phyloP scores from a whole-genome alignment of 192 early-diverging fungal species.

The Chytriomyces hyalinus region DNA sequence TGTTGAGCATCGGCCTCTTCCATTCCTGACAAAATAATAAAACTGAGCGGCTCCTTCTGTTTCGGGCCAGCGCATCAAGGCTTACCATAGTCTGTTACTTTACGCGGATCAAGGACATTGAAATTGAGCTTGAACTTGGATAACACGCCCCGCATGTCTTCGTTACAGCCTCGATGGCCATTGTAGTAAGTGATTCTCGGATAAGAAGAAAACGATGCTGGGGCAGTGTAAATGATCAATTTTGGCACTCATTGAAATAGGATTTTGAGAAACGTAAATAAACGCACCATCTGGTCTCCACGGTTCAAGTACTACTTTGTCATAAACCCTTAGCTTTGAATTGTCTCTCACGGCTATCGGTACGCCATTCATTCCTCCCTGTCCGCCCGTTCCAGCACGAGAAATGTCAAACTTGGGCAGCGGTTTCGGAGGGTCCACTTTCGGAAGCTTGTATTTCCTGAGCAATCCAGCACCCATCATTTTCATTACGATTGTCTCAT shows the following conservation, averaged over 20 bases:
- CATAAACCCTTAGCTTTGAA: conserved; percentile 7
- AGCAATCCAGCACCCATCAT: too few relatives aligned
- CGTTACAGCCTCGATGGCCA: conserved; percentile 31
- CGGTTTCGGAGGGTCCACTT: too few relatives aligned
- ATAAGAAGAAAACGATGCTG: conserved; percentile 11
- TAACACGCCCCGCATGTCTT: conserved; percentile 23
- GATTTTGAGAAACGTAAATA: background rate
- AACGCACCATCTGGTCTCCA: conserved; percentile 24
- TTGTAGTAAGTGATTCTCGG: conserved; percentile 32
- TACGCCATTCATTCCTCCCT: too few relatives aligned
- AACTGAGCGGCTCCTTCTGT: background rate
- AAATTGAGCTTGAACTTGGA: conserved; percentile 21
- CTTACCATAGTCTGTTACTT: conserved; percentile 21
- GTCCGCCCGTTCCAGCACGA: too few relatives aligned
- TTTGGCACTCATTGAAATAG: background rate
- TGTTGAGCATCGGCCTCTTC: conserved; percentile 5
- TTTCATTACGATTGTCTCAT: too few relatives aligned
- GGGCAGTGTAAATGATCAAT: background rate
- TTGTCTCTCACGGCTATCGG: background rate
- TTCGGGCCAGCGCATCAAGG: background rate
- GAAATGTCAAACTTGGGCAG: too few relatives aligned
- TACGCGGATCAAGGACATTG: conserved; percentile 24
- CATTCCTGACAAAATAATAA: conserved; percentile 15
- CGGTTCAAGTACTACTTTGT: conserved; percentile 14
- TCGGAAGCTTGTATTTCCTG: too few relatives aligned